phyloP scores from a whole-genome alignment of 1,284 basidiomycete genomes.

The Sanghuangporus sanghuang region DNA sequence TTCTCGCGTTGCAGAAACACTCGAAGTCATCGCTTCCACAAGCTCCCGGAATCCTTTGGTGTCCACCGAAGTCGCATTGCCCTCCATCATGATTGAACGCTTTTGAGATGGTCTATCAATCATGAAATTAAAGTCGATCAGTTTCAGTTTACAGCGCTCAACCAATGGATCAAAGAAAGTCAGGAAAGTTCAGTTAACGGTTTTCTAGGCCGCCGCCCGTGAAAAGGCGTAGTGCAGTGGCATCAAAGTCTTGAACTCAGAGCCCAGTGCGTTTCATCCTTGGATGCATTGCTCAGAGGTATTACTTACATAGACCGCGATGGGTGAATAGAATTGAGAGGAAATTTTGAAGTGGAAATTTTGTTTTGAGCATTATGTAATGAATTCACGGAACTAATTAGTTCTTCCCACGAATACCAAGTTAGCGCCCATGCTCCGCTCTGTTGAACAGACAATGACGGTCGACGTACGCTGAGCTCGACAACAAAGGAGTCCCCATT shows the following conservation, averaged over 20 bases:
- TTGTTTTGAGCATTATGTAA: neutral
- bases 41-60: slow-evolving; percentile 31
- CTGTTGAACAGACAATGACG: too few relatives aligned
- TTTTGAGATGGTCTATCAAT: neutral
- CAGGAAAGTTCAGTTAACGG: slow-evolving; percentile 70
- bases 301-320: slow-evolving; percentile 1
- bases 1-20: slow-evolving; percentile 57
- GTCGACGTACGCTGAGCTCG: neutral
- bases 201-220: slow-evolving; percentile 82
- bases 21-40: slow-evolving; percentile 57
- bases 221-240: slow-evolving; percentile 64
- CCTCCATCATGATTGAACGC: neutral
- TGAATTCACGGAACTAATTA: neutral
- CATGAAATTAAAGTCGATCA: neutral
- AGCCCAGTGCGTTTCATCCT: slow-evolving; percentile 89
- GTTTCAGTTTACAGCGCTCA: neutral
- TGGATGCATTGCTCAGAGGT: neutral
- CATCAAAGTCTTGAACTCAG: slow-evolving; percentile 59
- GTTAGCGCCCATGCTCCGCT: too few relatives aligned
- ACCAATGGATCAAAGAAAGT: neutral
- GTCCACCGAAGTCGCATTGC: slow-evolving; percentile 5
- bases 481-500: neutral
- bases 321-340: neutral
- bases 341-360: neutral
- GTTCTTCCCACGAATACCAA: neutral